A percentile compares a stretch with the other conserved stretches of the same genome.
These are phyloP conservation scores for Penicillium olsonii DNA, from an alignment of 2,329 filamentous ascomycete genomes.

Conservation along the genomic window DNA sequence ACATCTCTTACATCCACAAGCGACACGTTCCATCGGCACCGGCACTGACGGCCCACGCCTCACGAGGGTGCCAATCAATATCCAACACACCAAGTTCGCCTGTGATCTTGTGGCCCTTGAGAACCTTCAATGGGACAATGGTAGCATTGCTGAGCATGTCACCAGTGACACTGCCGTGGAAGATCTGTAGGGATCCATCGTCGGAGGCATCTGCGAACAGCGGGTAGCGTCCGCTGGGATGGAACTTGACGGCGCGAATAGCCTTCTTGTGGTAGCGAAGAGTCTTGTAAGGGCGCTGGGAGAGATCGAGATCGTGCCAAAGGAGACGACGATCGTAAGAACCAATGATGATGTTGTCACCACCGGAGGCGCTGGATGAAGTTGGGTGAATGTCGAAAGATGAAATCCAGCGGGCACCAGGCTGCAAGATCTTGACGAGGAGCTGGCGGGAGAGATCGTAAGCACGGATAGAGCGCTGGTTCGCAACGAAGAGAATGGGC, in stretches of 20 bases:
- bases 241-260: slow-evolving; percentile 85
- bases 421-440: slow-evolving; percentile 88
- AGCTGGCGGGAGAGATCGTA: slow-evolving; percentile 93
- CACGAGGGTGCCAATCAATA: slow-evolving; percentile 90
- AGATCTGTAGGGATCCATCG: slow-evolving; percentile 91
- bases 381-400: slow-evolving; percentile 86
- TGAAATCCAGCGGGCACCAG: slow-evolving; percentile 92
- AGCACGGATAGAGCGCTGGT: slow-evolving; percentile 86
- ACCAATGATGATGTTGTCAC: slow-evolving; percentile 90
- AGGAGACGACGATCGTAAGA: slow-evolving; percentile 91
- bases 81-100: slow-evolving; percentile 88
- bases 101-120: slow-evolving; percentile 85
- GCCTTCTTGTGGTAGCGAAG: slow-evolving; percentile 92
- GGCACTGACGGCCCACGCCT: slow-evolving; percentile 92
- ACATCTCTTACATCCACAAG: slow-evolving; percentile 69
- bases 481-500: slow-evolving; percentile 93
- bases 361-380: slow-evolving; percentile 88
- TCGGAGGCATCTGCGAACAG: slow-evolving; percentile 95
- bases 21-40: slow-evolving; percentile 92
- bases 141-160: slow-evolving; percentile 96
- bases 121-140: slow-evolving; percentile 92
- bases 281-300: slow-evolving; percentile 89
- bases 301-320: slow-evolving; percentile 96
- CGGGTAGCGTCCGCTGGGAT: slow-evolving; percentile 72
- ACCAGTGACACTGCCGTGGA: slow-evolving; percentile 92